Evolutionary conservation across 345 rosid species (phyloP).

Genomic region (Adansonia digitata): DNA sequence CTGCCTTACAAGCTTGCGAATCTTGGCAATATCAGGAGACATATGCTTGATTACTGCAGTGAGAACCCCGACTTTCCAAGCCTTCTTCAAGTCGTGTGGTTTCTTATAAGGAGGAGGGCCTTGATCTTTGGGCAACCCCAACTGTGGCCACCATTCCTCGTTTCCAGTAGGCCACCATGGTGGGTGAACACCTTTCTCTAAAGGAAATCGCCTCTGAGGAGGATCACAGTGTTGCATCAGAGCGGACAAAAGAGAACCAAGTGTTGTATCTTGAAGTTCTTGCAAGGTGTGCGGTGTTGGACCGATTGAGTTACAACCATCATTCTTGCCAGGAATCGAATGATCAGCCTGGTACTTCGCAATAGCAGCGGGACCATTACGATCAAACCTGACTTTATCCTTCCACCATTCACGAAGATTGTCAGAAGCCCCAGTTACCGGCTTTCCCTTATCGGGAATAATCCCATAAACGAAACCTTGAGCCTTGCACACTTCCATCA

Average conservation of each 20-base stretch:
- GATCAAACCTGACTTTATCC: conserved; percentile 86
- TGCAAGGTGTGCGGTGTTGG: conserved; percentile 73
- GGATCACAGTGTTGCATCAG: conserved; percentile 87
- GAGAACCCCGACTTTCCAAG: conserved; percentile 90
- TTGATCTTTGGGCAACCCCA: conserved; percentile 59
- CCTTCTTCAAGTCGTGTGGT: conserved; percentile 94
- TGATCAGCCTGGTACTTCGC: conserved; percentile 62
- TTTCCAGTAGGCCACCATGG: conserved; percentile 96
- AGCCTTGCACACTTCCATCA: conserved; percentile 83
- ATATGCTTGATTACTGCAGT: conserved; percentile 80
- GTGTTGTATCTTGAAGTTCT: conserved; percentile 95
- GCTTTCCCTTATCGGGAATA: conserved; percentile 81
- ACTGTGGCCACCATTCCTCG: conserved; percentile 88
- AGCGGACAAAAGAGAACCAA: conserved; percentile 82
- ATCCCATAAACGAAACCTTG: conserved; percentile 94
- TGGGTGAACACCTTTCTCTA: conserved; percentile 79
- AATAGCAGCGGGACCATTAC: conserved; percentile 87
- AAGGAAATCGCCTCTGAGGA: conserved; percentile 80
- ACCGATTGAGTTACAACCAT: conserved; percentile 42
- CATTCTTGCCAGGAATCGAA: conserved; percentile 44
- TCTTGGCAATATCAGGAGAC: conserved; percentile 68
- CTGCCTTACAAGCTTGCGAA: conserved; percentile 74
- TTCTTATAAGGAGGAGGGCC: conserved; percentile 92
- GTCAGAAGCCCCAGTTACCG: conserved; percentile 86
- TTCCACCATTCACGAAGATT: conserved; percentile 97